These are phyloP conservation scores for Canna indica DNA, from an alignment of 176 grass and related monocot species.

Conservation along the genomic window DNA sequence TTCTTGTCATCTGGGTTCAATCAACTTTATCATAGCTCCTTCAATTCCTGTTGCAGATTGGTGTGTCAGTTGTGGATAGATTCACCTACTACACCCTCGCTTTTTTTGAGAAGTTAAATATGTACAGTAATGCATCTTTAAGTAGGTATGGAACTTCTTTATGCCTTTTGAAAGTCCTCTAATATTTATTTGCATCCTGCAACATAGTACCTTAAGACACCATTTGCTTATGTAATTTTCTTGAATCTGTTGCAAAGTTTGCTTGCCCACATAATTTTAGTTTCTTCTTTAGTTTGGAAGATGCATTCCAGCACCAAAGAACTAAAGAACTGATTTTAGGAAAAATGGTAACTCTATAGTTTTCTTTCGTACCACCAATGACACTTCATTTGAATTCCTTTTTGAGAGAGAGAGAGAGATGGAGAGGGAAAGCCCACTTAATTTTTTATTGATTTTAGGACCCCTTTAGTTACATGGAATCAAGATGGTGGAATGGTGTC, in stretches of 20 bases:
- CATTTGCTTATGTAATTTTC: not conserved
- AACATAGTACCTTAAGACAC: not conserved
- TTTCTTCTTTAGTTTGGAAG: no score
- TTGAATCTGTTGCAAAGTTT: not conserved
- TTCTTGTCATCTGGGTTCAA: constrained; percentile 3
- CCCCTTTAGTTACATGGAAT: no score
- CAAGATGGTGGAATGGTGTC: no score
- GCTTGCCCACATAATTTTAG: no score
- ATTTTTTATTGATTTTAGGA: no score
- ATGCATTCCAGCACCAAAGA: no score
- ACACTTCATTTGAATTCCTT: no score
- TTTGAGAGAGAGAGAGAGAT: no score
- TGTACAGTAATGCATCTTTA: constrained; percentile 98
- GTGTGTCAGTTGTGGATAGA: constrained; percentile 97
- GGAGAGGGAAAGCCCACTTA: no score
- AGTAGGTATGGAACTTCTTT: constrained; percentile 47
- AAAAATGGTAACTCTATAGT: no score
- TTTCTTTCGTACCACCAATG: no score
- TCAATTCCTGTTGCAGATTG: constrained; percentile 55
- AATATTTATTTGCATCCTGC: constrained; percentile 8
- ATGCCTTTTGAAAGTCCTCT: not conserved
- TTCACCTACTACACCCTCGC: constrained; percentile 97
- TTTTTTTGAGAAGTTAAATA: constrained; percentile 97
- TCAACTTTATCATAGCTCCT: constrained; percentile 13
- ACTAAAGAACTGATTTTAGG: no score